phyloP scores from a whole-genome alignment of 2,329 filamentous ascomycete species.

The Xylaria sp. region DNA sequence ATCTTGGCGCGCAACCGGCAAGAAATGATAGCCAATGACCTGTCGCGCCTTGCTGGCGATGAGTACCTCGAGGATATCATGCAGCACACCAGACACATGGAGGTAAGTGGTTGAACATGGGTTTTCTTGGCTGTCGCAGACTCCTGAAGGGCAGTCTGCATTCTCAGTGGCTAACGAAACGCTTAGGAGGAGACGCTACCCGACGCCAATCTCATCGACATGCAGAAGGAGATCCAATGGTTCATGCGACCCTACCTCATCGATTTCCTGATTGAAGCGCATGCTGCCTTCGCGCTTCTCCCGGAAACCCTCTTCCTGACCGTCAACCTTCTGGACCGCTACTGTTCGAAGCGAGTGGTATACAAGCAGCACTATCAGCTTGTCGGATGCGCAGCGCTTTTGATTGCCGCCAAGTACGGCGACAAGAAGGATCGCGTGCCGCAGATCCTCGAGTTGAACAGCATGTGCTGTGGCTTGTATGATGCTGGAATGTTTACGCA shows the following conservation, averaged over 20 bases:
- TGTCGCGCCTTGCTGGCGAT: conserved; percentile 77
- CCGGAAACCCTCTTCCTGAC: conserved; percentile 95
- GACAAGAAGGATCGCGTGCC: conserved; percentile 99
- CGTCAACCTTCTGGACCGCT: conserved; percentile 92
- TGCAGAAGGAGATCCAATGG: conserved; percentile 99
- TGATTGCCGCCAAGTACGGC: conserved; percentile 97
- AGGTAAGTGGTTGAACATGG: conserved; percentile 47
- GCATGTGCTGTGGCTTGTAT: conserved; percentile 98
- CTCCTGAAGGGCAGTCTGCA: not conserved
- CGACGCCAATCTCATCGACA: conserved; percentile 96
- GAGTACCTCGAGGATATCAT: conserved; percentile 94
- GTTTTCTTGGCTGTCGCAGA: not conserved
- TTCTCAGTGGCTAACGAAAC: conserved; percentile 14
- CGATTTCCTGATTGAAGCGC: conserved; percentile 96
- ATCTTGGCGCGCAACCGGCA: conserved; percentile 77
- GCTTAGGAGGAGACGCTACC: conserved; percentile 73
- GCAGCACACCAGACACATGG: conserved; percentile 92
- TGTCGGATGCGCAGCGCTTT: conserved; percentile 88
- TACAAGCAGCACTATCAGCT: conserved; percentile 99
- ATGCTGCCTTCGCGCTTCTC: conserved; percentile 87
- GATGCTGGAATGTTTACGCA: conserved; percentile 99
- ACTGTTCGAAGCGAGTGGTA: conserved; percentile 95
- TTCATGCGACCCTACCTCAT: conserved; percentile 98
- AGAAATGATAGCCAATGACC: conserved; percentile 80
- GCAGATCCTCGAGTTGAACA: conserved; percentile 92